A percentile compares a stretch with the other conserved stretches of the same genome.
These are phyloP conservation scores for Amanita brunnescens DNA, from an alignment of 768 basidiomycete genomes.

Conservation along the genomic window DNA sequence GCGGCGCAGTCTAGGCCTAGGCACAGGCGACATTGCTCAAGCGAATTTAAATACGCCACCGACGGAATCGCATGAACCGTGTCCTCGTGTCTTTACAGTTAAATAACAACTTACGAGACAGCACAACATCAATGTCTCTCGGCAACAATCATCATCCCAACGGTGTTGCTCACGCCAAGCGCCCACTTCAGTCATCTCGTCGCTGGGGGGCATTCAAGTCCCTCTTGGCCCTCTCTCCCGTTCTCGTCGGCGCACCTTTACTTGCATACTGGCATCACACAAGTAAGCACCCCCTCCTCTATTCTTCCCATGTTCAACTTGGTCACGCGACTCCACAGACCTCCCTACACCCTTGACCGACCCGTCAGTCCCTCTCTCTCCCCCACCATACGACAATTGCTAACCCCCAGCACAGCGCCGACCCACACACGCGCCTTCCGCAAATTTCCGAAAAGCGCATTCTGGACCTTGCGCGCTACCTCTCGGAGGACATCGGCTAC, in stretches of 20 bases:
- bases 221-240: constrained; percentile 42
- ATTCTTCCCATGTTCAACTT: not conserved
- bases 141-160: too few species aligned
- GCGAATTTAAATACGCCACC: too few species aligned
- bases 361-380: constrained; percentile 29
- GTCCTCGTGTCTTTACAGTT: too few species aligned
- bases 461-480: constrained; percentile 49
- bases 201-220: constrained; percentile 57
- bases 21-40: too few species aligned
- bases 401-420: constrained; percentile 18
- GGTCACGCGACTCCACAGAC: constrained; percentile 23
- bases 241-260: constrained; percentile 42
- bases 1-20: too few species aligned
- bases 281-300: constrained; percentile 24
- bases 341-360: constrained; percentile 48
- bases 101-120: too few species aligned
- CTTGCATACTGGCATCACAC: constrained; percentile 40
- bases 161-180: too few species aligned
- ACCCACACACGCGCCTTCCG: constrained; percentile 50
- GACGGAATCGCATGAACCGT: too few species aligned
- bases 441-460: constrained; percentile 69
- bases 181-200: not conserved
- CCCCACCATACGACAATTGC: not conserved
- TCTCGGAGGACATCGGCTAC: constrained; percentile 85
- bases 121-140: too few species aligned